Conservation (phyloP, 768 basidiomycete species). For the Mycena belliarum region DNA sequence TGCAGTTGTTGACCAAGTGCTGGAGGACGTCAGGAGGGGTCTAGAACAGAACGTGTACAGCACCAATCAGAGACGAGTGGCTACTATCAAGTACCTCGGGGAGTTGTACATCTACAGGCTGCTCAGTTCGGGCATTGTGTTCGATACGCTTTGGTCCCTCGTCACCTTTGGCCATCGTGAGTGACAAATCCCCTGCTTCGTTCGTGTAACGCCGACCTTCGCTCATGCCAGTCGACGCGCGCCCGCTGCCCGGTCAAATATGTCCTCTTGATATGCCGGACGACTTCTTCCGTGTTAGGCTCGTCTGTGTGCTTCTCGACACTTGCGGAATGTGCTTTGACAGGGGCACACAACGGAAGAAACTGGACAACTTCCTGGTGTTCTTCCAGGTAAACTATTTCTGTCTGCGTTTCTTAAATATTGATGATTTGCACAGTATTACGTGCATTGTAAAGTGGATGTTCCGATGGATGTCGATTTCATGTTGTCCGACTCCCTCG, state of each 20-base stretch:
- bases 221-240: conserved; percentile 69
- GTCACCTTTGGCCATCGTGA: conserved; percentile 95
- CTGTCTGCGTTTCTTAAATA: background rate
- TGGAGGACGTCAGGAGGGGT: conserved; percentile 89
- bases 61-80: conserved; percentile 89
- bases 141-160: conserved; percentile 92
- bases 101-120: conserved; percentile 97
- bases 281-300: conserved; percentile 92
- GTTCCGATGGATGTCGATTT: conserved; percentile 99
- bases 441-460: conserved; percentile 83
- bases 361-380: conserved; percentile 86
- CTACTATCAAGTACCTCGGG: conserved; percentile 92
- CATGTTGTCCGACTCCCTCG: conserved; percentile 92
- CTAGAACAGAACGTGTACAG: conserved; percentile 95
- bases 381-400: conserved; percentile 81
- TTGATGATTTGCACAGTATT: conserved; percentile 54
- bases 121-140: conserved; percentile 84
- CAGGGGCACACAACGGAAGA: conserved; percentile 87
- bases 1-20: conserved; percentile 87
- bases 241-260: conserved; percentile 76
- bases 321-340: conserved; percentile 99
- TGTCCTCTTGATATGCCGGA: conserved; percentile 88
- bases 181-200: conserved; percentile 32
- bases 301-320: conserved; percentile 91
- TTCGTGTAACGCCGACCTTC: conserved; percentile 13